Conservation (phyloP, 1,139 yeast genomes). For the Yarrowia galli region DNA sequence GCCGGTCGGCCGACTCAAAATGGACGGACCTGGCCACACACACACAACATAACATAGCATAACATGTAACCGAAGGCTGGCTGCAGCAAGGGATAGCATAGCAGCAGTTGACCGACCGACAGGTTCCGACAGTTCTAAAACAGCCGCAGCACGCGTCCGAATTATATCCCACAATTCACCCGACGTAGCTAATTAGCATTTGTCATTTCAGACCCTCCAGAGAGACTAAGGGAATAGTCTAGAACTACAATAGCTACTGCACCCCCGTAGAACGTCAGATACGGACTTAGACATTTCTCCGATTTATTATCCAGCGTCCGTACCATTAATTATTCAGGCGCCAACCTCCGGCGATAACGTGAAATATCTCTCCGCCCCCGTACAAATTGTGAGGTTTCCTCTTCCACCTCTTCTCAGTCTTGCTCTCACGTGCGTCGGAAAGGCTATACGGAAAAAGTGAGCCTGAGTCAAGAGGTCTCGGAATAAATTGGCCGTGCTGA, state of each 20-base stretch:
- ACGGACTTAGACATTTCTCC: neutral
- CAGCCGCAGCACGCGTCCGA: neutral
- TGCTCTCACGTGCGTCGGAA: constrained; percentile 34
- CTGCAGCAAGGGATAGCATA: constrained; percentile 15
- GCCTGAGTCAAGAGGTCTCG: constrained; percentile 35
- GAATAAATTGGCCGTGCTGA: constrained; percentile 20
- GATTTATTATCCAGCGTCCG: neutral
- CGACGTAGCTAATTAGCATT: no score
- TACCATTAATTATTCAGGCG: neutral
- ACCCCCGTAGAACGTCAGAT: neutral
- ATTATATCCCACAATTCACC: no score
- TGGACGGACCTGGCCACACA: constrained; percentile 14
- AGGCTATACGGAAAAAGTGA: constrained; percentile 35
- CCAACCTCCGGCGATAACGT: neutral
- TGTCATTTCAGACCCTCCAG: no score
- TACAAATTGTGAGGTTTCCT: neutral
- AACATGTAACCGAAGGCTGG: neutral
- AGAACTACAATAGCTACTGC: neutral
- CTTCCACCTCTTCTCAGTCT: neutral
- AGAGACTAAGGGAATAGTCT: neutral
- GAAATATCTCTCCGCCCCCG: neutral
- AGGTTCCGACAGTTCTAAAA: neutral
- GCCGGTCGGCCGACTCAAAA: constrained; percentile 29
- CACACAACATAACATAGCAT: no score
- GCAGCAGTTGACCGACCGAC: neutral